Base-by-base conservation (phyloP, 2,329 filamentous ascomycete species). In the Ophiostoma australiae region DNA sequence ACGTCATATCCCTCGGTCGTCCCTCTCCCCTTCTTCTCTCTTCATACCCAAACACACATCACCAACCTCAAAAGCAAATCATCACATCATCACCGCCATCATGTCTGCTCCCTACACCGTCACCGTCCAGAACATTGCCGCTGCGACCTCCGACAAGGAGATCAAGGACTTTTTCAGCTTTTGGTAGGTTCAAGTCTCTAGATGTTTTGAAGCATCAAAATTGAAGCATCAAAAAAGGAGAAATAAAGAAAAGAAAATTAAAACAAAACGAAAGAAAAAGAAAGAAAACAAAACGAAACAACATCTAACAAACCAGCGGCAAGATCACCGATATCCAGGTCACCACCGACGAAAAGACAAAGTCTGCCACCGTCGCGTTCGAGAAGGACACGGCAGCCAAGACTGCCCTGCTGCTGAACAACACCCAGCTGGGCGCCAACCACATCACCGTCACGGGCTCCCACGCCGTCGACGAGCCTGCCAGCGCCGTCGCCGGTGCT, bases 121-220 rank as follows among this genome's bases (percentile, higher is more conserved):
- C 74, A 84, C 94, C 83, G 94, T 98, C 77, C 91, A 91, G 83
- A 94, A 95, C 84, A 97, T 99, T 82, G 89, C 91, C 76, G 80
- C 84, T 74, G 82, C 90, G 79, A 97, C 94, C 71, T 89, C 87
- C 76, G 93, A 99, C 82, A 90, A 94, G 82, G 93, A 98, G 82
- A 89, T 99, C 77, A 89, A 89, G 78, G 94, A 97, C 79, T 99
- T 99, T 86, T 99, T 99, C 86, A 95, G 91, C 84, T 98, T 98
- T 82, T 91, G 88, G 92, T 94, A 86, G 79, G 87, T 61, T 39
- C 7, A 39, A 39, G 10, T 39, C 37, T 8, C 5, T 7, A 8
- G 37, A 39, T 39, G 37, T 31, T n/a, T n/a, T n/a, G n/a, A n/a
- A 37, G 35, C 35, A 37, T 8, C 35, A 37, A 37, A 37, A 8